phyloP scores from a whole-genome alignment of 139 green algal species.

The Auxenochlorella pyrenoidosa region DNA sequence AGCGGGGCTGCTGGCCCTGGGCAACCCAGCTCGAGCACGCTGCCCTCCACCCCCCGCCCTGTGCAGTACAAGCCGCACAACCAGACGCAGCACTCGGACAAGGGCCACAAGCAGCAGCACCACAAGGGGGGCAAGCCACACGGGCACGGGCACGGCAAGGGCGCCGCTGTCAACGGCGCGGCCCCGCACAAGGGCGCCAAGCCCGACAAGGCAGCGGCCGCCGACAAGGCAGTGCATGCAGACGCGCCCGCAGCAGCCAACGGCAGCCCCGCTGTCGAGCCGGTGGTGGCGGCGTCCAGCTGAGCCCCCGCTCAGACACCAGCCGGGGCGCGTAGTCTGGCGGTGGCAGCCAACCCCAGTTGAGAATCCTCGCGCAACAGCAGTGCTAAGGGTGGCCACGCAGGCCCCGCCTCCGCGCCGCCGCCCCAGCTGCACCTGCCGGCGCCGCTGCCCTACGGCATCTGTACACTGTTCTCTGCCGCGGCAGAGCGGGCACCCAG shows the following conservation, averaged over 20 bases:
- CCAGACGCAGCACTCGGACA: slow-evolving; percentile 22
- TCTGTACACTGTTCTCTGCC: too few species aligned
- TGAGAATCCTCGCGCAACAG: too few species aligned
- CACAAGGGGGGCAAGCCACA: slow-evolving; percentile 13
- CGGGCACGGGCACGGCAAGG: too few species aligned
- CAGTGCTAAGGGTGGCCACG: too few species aligned
- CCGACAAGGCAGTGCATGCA: not conserved
- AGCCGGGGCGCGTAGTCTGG: too few species aligned
- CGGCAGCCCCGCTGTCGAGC: not conserved
- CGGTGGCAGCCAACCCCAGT: not conserved
- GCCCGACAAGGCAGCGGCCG: not conserved
- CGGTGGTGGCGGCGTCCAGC: slow-evolving; percentile 15
- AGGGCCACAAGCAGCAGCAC: not conserved
- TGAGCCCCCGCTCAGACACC: not conserved
- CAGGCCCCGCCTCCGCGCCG: not conserved
- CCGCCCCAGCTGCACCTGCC: slow-evolving; percentile 66
- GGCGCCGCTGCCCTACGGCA: not conserved
- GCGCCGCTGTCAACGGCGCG: not conserved
- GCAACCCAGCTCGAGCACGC: too few species aligned
- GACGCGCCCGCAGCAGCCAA: not conserved
- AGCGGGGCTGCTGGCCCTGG: too few species aligned
- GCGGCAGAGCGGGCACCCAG: slow-evolving; percentile 24
- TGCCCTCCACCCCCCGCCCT: not conserved
- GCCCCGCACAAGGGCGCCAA: slow-evolving; percentile 4
- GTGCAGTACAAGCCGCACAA: slow-evolving; percentile 34